These are phyloP conservation scores for Castanopsis chinensis DNA, from an alignment of 306 rosid species.

Conservation along the genomic window DNA sequence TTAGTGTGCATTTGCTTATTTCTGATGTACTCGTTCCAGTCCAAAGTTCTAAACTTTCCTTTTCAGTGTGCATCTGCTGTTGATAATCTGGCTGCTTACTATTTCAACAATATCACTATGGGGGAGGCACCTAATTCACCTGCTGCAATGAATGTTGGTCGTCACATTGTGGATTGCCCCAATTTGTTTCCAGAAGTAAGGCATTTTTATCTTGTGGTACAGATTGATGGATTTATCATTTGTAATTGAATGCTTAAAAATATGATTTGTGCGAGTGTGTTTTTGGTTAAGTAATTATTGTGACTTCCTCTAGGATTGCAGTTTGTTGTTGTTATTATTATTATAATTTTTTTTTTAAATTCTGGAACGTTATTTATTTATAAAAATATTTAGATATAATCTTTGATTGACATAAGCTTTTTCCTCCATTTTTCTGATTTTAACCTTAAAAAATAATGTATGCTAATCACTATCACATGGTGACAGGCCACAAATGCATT, in stretches of 20 bases:
- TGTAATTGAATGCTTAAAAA: background rate
- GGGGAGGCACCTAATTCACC: conserved; percentile 89
- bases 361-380: no score
- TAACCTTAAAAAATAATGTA: background rate
- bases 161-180: conserved; percentile 85
- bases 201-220: background rate
- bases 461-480: background rate
- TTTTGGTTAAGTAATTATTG: background rate
- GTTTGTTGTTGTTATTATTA: no score
- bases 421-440: background rate
- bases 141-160: conserved; percentile 79
- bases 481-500: no score
- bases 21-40: conserved; percentile 16
- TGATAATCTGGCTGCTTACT: conserved; percentile 90
- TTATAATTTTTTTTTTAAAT: no score
- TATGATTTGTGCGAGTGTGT: background rate
- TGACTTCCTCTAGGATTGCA: background rate
- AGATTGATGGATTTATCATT: background rate
- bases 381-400: background rate
- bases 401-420: background rate
- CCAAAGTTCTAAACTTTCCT: conserved; percentile 22
- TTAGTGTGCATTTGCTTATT: conserved; percentile 15
- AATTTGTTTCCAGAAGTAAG: conserved; percentile 93
- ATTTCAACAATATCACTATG: conserved; percentile 88
- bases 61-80: conserved; percentile 98